These are phyloP conservation scores for Rhytidhysteron rufulum DNA, from an alignment of 2,329 filamentous ascomycete genomes.

Conservation along the genomic window DNA sequence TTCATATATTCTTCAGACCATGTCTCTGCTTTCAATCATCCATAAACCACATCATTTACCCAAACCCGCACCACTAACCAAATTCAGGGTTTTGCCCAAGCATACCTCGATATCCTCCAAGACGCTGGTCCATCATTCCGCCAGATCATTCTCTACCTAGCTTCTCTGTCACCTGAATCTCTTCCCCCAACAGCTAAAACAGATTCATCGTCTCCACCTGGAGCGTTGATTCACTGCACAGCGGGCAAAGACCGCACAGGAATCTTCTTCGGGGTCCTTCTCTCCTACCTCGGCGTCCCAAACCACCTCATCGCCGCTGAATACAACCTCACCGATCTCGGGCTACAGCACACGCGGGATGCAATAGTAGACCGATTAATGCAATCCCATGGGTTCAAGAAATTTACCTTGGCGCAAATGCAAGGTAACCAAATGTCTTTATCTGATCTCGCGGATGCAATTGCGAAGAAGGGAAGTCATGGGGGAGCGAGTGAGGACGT, in stretches of 20 bases:
- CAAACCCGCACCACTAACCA: not conserved
- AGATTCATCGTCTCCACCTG: slow-evolving; percentile 28
- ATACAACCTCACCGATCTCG: slow-evolving; percentile 64
- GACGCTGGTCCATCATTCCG: slow-evolving; percentile 52
- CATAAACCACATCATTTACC: not conserved
- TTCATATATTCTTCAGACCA: not conserved
- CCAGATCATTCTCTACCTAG: slow-evolving; percentile 61
- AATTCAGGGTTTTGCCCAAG: slow-evolving; percentile 55
- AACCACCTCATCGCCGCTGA: slow-evolving; percentile 59
- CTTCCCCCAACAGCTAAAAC: slow-evolving; percentile 19
- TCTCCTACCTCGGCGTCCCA: slow-evolving; percentile 60
- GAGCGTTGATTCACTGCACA: slow-evolving; percentile 68
- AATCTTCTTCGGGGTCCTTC: slow-evolving; percentile 62
- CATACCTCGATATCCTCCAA: slow-evolving; percentile 60
- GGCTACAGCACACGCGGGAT: slow-evolving; percentile 46
- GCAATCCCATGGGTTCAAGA: slow-evolving; percentile 18
- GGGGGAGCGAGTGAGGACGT: slow-evolving; percentile 9
- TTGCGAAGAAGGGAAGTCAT: slow-evolving; percentile 25
- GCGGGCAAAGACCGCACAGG: slow-evolving; percentile 77
- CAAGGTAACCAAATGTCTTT: slow-evolving; percentile 33
- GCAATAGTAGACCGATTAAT: slow-evolving; percentile 52
- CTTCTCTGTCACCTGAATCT: slow-evolving; percentile 27
- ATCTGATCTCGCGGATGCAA: slow-evolving; percentile 48
- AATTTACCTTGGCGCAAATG: slow-evolving; percentile 17
- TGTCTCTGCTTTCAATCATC: no score